phyloP scores from a whole-genome alignment of 768 basidiomycete genomes.

The Dacryopinax spathularia region DNA sequence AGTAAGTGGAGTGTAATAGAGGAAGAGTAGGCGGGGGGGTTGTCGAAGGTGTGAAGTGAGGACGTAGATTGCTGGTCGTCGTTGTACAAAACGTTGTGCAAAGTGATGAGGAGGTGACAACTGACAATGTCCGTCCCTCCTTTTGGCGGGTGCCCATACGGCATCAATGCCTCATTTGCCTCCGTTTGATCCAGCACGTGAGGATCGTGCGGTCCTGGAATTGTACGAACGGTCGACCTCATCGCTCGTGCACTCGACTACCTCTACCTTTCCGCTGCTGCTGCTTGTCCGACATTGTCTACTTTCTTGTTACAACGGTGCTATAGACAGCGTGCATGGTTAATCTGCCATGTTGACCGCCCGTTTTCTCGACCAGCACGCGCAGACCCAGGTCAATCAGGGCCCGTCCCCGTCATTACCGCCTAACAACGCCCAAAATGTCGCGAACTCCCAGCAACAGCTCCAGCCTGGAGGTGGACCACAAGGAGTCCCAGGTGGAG shows the following conservation, averaged over 20 bases:
- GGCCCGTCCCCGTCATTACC: neutral
- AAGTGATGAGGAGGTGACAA: neutral
- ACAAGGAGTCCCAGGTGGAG: neutral
- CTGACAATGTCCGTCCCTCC: constrained; percentile 2
- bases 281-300: too few species aligned
- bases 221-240: neutral
- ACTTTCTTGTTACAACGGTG: neutral
- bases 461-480: neutral
- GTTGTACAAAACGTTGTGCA: neutral
- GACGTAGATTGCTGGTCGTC: neutral
- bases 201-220: constrained; percentile 2
- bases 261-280: too few species aligned
- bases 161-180: constrained; percentile 2
- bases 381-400: neutral
- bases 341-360: neutral
- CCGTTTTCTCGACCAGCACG: constrained; percentile 1
- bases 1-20: too few species aligned
- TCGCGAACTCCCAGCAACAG: neutral
- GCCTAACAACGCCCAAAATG: neutral
- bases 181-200: neutral
- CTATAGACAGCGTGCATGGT: neutral
- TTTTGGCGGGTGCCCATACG: neutral
- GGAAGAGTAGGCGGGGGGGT: neutral
- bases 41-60: neutral
- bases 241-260: too few species aligned